Evolutionary conservation across 2,329 filamentous ascomycete genomes (phyloP).

Genomic region (Tolypocladium amazonense): DNA sequence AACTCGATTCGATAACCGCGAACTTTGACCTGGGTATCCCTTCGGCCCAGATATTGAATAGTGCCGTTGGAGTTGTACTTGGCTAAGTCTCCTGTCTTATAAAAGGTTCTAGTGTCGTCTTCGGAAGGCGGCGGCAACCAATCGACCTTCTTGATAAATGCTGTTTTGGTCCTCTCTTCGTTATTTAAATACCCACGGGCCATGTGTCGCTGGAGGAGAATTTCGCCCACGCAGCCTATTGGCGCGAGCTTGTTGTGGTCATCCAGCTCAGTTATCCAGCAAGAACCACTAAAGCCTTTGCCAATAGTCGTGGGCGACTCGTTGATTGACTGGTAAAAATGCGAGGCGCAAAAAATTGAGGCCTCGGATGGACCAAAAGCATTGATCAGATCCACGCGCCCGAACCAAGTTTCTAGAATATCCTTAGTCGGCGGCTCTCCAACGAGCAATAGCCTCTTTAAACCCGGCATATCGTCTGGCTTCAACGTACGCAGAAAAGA

Average conservation of each 20-base stretch:
- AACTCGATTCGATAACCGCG: constrained; percentile 45
- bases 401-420: background rate
- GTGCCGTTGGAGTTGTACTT: constrained; percentile 27
- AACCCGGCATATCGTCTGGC: background rate
- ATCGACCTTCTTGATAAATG: constrained; percentile 31
- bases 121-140: constrained; percentile 9
- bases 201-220: constrained; percentile 16
- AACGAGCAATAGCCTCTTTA: background rate
- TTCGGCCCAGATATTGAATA: constrained; percentile 36
- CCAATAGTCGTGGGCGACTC: background rate
- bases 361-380: constrained; percentile 3
- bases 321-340: background rate
- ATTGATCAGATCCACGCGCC: background rate
- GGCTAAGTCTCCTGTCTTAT: constrained; percentile 38
- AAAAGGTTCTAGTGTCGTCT: constrained; percentile 12
- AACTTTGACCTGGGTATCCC: constrained; percentile 48
- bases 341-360: background rate
- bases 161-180: constrained; percentile 8
- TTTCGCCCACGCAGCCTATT: constrained; percentile 12
- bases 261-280: constrained; percentile 12
- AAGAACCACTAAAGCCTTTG: background rate
- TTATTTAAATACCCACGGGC: constrained; percentile 12
- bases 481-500: background rate
- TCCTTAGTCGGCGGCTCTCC: background rate
- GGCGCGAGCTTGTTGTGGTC: constrained; percentile 8